phyloP scores from a whole-genome alignment of 2,329 filamentous ascomycete genomes.

The Didymella pomorum region DNA sequence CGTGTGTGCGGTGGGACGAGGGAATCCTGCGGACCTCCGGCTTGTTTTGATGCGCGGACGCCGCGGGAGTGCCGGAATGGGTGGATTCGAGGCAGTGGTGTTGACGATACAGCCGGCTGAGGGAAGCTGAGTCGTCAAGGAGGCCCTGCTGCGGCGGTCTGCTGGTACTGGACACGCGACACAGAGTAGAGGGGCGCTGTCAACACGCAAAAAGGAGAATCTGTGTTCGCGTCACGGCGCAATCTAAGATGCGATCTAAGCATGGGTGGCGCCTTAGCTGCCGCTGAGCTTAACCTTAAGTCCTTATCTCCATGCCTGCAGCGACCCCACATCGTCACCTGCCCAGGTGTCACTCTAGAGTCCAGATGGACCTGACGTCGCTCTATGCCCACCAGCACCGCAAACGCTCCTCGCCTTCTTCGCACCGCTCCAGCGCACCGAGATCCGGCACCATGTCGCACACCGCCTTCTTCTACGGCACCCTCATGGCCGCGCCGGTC shows the following conservation, averaged over 20 bases:
- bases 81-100: not conserved
- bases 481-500: conserved; percentile 83
- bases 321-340: conserved; percentile 23
- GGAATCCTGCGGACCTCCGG: not conserved
- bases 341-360: not conserved
- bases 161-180: conserved; percentile 5
- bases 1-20: not conserved
- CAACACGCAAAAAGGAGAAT: conserved; percentile 16
- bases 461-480: conserved; percentile 73
- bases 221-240: not conserved
- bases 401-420: not conserved
- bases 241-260: conserved; percentile 15
- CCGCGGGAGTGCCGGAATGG: conserved; percentile 18
- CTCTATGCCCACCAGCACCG: conserved; percentile 21
- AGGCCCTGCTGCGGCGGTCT: not conserved
- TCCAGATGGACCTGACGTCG: conserved; percentile 19
- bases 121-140: not conserved
- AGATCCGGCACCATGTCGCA: conserved; percentile 47
- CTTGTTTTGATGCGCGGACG: conserved; percentile 4
- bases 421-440: not conserved
- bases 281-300: conserved; percentile 31
- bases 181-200: not conserved
- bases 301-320: conserved; percentile 23
- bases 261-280: conserved; percentile 33
- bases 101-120: not conserved